Evolutionary conservation across 2,329 filamentous ascomycete genomes (phyloP).

Genomic region (Nemania bipapillata): DNA sequence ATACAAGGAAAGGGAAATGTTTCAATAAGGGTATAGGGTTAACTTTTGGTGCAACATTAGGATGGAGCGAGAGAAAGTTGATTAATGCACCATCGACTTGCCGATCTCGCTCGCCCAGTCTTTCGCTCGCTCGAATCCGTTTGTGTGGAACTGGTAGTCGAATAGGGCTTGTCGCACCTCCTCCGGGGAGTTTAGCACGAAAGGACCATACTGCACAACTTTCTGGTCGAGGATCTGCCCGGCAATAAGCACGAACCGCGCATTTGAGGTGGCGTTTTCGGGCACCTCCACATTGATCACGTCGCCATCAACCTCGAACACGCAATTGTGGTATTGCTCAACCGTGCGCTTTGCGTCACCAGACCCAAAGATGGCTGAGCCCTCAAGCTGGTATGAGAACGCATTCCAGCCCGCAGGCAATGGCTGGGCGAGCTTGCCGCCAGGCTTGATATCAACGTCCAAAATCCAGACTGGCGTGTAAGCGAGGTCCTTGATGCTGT

Average conservation of each 20-base stretch:
- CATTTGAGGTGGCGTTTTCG: slow-evolving; percentile 65
- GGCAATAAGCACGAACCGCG: slow-evolving; percentile 71
- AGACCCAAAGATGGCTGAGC: slow-evolving; percentile 71
- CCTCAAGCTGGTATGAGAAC: slow-evolving; percentile 86
- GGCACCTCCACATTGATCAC: slow-evolving; percentile 76
- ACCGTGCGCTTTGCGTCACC: slow-evolving; percentile 65
- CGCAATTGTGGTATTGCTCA: slow-evolving; percentile 83
- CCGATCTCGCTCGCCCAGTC: slow-evolving; percentile 73
- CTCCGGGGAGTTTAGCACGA: slow-evolving; percentile 71
- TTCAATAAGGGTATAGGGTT: background rate
- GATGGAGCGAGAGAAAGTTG: background rate
- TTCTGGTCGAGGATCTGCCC: slow-evolving; percentile 75
- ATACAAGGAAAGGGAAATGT: slow-evolving; percentile 14
- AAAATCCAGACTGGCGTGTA: slow-evolving; percentile 98
- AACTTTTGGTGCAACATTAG: background rate
- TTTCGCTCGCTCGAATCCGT: slow-evolving; percentile 75
- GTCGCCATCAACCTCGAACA: slow-evolving; percentile 84
- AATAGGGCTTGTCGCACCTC: slow-evolving; percentile 74
- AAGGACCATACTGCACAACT: slow-evolving; percentile 77
- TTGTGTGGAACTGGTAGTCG: slow-evolving; percentile 71
- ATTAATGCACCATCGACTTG: slow-evolving; percentile 49
- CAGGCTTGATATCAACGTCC: slow-evolving; percentile 82
- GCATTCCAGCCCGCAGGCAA: slow-evolving; percentile 87
- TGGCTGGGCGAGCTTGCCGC: slow-evolving; percentile 78
- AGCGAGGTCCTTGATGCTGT: slow-evolving; percentile 87